Evolutionary conservation across 768 basidiomycete species (phyloP).

Genomic region (Boletus reticulatus): DNA sequence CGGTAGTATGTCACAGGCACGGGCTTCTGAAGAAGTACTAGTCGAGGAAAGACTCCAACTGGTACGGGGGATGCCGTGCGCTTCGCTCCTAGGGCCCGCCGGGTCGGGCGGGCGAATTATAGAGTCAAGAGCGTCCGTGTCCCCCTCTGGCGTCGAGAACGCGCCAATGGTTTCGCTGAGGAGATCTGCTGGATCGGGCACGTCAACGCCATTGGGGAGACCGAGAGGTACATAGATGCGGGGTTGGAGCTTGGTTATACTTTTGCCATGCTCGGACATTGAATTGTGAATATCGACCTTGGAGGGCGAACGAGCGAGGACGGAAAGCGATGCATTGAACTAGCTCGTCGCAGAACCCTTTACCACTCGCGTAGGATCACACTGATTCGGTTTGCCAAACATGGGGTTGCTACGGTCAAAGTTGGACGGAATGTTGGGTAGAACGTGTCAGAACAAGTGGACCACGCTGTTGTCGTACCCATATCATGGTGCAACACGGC

Average conservation of each 20-base stretch:
- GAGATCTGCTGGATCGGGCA: background rate
- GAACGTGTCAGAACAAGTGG: background rate
- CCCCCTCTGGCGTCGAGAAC: background rate
- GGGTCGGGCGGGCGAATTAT: background rate
- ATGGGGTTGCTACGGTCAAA: background rate
- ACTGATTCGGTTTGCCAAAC: background rate
- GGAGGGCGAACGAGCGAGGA: background rate
- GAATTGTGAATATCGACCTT: background rate
- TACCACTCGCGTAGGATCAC: background rate
- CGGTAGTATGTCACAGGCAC: conserved; percentile 7
- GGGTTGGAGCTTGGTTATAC: background rate
- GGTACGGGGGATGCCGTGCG: conserved; percentile 2
- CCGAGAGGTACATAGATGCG: background rate
- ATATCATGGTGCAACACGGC: conserved; percentile 5
- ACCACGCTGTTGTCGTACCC: conserved; percentile 6
- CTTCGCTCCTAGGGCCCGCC: conserved; percentile 5
- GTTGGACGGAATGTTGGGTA: background rate
- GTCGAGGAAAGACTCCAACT: conserved; percentile 7
- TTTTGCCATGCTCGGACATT: conserved; percentile 3
- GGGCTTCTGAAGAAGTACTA: background rate
- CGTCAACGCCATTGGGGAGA: background rate
- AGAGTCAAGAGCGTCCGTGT: background rate
- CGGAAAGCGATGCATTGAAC: background rate
- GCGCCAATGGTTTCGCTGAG: background rate
- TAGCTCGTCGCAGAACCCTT: background rate